These are phyloP conservation scores for Calonectria fujianensis DNA, from an alignment of 2,329 filamentous ascomycete genomes.

Conservation along the genomic window DNA sequence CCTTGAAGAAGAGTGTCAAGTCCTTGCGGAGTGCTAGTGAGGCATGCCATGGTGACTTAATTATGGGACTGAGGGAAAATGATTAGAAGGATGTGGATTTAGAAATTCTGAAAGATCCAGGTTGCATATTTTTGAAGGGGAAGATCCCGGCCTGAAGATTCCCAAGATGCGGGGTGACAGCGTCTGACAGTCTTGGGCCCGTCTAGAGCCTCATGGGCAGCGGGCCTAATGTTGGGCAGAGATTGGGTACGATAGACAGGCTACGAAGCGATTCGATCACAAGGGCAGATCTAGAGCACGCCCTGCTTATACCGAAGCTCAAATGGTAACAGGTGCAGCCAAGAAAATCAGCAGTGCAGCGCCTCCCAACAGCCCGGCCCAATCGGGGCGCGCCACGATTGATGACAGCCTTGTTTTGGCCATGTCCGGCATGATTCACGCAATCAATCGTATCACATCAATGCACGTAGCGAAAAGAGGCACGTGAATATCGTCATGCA, in stretches of 20 bases:
- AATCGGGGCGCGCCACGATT: conserved; percentile 13
- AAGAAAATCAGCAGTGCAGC: conserved; percentile 19
- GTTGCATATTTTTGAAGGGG: neutral
- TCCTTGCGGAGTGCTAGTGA: conserved; percentile 33
- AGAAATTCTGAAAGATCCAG: neutral
- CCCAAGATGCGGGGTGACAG: neutral
- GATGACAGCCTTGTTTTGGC: conserved; percentile 15
- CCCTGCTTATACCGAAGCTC: conserved; percentile 10
- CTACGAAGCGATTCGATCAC: conserved; percentile 20
- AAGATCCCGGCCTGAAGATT: conserved; percentile 13
- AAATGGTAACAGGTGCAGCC: neutral
- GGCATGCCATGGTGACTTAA: conserved; percentile 22
- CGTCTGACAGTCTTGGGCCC: conserved; percentile 1
- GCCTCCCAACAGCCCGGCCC: conserved; percentile 13
- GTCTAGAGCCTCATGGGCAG: conserved; percentile 21
- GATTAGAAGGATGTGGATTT: neutral
- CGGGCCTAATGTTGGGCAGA: conserved; percentile 26
- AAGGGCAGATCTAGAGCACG: neutral
- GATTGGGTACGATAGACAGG: conserved; percentile 27
- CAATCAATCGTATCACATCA: conserved; percentile 18
- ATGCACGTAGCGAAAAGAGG: neutral
- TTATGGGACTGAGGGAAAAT: neutral
- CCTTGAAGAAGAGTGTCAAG: conserved; percentile 35
- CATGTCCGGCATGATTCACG: conserved; percentile 18
- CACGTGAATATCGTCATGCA: conserved; percentile 18